Evolutionary conservation across 495 filamentous ascomycete genomes (phyloP).

Genomic region (Parathielavia appendiculata): DNA sequence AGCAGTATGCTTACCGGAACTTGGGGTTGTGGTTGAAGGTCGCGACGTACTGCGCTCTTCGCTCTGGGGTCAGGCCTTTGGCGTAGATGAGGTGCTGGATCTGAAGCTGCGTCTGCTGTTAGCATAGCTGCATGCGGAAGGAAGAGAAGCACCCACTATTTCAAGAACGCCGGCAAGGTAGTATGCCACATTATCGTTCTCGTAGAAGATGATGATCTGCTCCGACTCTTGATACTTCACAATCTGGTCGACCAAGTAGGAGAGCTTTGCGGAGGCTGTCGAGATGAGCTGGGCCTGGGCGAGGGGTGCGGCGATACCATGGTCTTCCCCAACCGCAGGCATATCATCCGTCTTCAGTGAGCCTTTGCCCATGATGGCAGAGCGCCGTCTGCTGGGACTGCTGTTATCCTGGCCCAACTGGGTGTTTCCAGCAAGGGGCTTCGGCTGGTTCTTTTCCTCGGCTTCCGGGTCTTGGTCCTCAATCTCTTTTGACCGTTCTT

Average conservation of each 20-base stretch:
- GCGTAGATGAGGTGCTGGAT: conserved; percentile 81
- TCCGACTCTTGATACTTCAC: conserved; percentile 59
- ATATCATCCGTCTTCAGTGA: not conserved
- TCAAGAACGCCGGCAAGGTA: conserved; percentile 82
- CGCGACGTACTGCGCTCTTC: conserved; percentile 65
- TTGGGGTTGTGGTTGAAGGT: conserved; percentile 64
- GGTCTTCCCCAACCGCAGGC: not conserved
- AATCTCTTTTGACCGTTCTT: conserved; percentile 30
- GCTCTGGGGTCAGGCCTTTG: conserved; percentile 52
- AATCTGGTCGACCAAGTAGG: conserved; percentile 73
- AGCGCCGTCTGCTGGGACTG: conserved; percentile 24
- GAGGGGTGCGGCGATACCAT: conserved; percentile 46
- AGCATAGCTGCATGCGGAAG: conserved; percentile 5
- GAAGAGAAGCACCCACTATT: conserved; percentile 35
- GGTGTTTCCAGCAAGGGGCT: conserved; percentile 39
- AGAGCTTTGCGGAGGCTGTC: conserved; percentile 81
- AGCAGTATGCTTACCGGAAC: conserved; percentile 41
- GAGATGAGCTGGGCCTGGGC: conserved; percentile 61
- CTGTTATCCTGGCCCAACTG: conserved; percentile 31
- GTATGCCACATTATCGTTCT: conserved; percentile 75
- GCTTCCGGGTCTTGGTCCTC: conserved; percentile 12
- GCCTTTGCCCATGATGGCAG: conserved; percentile 19
- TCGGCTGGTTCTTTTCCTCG: not conserved
- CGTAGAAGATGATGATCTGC: conserved; percentile 92
- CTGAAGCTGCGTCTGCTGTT: conserved; percentile 43